Conservation (phyloP, 2,329 filamentous ascomycete species). For the Apiospora kogelbergensis region DNA sequence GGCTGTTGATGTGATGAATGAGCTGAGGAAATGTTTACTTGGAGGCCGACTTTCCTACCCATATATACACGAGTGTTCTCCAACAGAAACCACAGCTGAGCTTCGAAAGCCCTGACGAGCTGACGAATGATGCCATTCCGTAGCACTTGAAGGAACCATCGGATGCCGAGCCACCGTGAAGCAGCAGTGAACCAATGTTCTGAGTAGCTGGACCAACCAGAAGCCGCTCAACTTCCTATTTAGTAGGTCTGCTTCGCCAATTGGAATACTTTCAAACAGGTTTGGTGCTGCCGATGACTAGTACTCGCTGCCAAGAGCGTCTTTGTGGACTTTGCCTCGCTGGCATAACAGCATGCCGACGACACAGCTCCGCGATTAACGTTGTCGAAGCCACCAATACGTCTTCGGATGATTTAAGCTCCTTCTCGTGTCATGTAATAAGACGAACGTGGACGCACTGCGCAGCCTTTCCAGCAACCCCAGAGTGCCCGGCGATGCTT, state of each 20-base stretch:
- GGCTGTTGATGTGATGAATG: neutral
- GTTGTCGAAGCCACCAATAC: neutral
- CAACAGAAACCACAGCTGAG: neutral
- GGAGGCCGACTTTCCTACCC: neutral
- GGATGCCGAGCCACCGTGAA: constrained; percentile 1
- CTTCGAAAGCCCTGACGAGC: neutral
- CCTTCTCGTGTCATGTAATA: neutral
- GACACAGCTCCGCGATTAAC: neutral
- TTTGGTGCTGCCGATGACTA: neutral
- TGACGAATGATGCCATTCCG: neutral
- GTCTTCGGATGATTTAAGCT: neutral
- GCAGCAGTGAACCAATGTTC: neutral
- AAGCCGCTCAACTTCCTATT: neutral
- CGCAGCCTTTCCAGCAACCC: neutral
- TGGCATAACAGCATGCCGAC: neutral
- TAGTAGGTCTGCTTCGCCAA: neutral
- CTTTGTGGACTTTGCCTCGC: neutral
- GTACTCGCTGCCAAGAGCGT: neutral
- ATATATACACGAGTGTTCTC: neutral
- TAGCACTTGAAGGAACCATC: neutral
- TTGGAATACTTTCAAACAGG: neutral
- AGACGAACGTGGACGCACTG: neutral
- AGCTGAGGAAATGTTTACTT: neutral
- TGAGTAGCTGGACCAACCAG: neutral
- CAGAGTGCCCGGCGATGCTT: neutral